A percentile compares a stretch with the other conserved stretches of the same genome.
phyloP scores from a whole-genome alignment of 192 early-diverging fungal species.

The Gorgonomyces haynaldii region DNA sequence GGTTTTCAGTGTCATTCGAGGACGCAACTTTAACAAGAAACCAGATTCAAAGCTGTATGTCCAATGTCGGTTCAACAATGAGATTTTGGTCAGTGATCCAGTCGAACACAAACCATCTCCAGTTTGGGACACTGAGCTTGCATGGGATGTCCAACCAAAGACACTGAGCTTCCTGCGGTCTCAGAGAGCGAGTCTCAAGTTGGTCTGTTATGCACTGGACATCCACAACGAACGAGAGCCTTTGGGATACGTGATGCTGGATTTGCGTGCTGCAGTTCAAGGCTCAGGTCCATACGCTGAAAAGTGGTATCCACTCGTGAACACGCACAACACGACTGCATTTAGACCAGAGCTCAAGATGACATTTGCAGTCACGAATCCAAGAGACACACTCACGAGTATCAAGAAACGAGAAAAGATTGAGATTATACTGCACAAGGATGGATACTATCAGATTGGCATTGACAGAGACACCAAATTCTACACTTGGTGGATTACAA shows the following conservation, averaged over 20 bases:
- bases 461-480: slow-evolving; percentile 15
- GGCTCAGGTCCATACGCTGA: slow-evolving; percentile 3
- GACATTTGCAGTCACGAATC: slow-evolving; percentile 23
- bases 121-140: slow-evolving; percentile 47
- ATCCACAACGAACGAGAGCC: slow-evolving; percentile 13
- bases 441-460: slow-evolving; percentile 35
- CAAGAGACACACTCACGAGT: slow-evolving; percentile 1
- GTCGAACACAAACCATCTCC: slow-evolving; percentile 26
- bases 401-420: not conserved
- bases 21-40: slow-evolving; percentile 16
- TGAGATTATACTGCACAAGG: slow-evolving; percentile 19
- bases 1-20: slow-evolving; percentile 14
- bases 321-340: slow-evolving; percentile 18
- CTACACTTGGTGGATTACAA: slow-evolving; percentile 29
- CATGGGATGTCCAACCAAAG: slow-evolving; percentile 39
- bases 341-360: slow-evolving; percentile 45
- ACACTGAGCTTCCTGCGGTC: slow-evolving; percentile 28
- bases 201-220: slow-evolving; percentile 29
- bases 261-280: slow-evolving; percentile 29
- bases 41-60: slow-evolving; percentile 29
- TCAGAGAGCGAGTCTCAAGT: slow-evolving; percentile 35
- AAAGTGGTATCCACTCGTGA: slow-evolving; percentile 35
- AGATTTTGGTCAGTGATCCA: slow-evolving; percentile 47
- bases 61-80: slow-evolving; percentile 53
- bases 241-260: slow-evolving; percentile 45